These are phyloP conservation scores for Zalerion maritima DNA, from an alignment of 495 filamentous ascomycete genomes.

Conservation along the genomic window DNA sequence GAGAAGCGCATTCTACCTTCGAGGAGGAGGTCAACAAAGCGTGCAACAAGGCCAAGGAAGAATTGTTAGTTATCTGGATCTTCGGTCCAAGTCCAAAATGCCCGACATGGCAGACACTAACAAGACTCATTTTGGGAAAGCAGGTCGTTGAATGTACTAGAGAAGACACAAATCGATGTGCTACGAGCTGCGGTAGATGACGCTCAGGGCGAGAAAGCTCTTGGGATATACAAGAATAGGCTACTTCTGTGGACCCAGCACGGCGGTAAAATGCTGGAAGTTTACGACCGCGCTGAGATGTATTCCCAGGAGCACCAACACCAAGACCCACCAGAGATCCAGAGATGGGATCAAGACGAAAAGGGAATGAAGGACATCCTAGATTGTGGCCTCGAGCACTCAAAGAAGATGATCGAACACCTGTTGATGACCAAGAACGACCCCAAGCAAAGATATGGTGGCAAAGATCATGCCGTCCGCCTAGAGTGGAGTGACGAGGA, in stretches of 20 bases:
- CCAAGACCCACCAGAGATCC: slow-evolving; percentile 12
- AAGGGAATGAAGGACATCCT: slow-evolving; percentile 18
- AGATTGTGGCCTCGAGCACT: slow-evolving; percentile 16
- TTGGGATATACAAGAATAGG: slow-evolving; percentile 9
- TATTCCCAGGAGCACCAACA: slow-evolving; percentile 4
- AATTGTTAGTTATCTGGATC: too few relatives aligned
- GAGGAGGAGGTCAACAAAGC: slow-evolving; percentile 6
- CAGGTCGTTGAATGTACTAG: too few relatives aligned
- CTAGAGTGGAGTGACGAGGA: too few relatives aligned
- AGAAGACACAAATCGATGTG: slow-evolving; percentile 12
- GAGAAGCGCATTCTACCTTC: too few relatives aligned
- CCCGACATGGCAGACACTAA: too few relatives aligned
- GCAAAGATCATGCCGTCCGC: too few relatives aligned
- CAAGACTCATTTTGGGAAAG: too few relatives aligned
- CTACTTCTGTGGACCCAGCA: slow-evolving; percentile 7
- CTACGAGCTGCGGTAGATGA: slow-evolving; percentile 10
- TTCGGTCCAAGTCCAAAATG: too few relatives aligned
- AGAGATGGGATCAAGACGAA: slow-evolving; percentile 22
- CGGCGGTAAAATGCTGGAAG: slow-evolving; percentile 8
- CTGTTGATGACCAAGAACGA: slow-evolving; percentile 11
- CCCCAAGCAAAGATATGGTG: too few relatives aligned
- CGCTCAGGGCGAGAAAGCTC: slow-evolving; percentile 6
- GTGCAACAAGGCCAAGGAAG: slow-evolving; percentile 1
- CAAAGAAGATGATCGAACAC: slow-evolving; percentile 18
- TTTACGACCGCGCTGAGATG: slow-evolving; percentile 8